Evolutionary conservation across 495 filamentous ascomycete species (phyloP).

Genomic region (Aspergillus biplanus): DNA sequence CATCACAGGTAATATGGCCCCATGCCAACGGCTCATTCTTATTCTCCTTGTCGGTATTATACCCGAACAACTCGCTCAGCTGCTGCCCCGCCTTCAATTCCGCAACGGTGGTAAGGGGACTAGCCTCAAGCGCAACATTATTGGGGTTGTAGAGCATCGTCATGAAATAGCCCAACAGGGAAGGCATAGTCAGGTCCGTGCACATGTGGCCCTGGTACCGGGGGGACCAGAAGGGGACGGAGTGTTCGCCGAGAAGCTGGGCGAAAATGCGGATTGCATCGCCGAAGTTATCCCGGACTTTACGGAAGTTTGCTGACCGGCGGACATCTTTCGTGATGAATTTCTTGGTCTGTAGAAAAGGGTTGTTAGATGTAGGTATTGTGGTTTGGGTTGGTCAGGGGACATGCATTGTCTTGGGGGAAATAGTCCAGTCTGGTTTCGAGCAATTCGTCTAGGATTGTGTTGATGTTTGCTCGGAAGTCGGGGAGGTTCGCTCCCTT

Average conservation of each 20-base stretch:
- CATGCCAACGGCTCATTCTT: slow-evolving; percentile 28
- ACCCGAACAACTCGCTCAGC: slow-evolving; percentile 51
- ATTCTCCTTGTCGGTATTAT: slow-evolving; percentile 29
- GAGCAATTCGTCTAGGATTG: not conserved
- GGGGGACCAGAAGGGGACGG: slow-evolving; percentile 19
- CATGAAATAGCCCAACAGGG: slow-evolving; percentile 48
- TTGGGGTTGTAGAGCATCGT: slow-evolving; percentile 57
- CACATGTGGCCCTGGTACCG: slow-evolving; percentile 48
- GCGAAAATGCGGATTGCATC: slow-evolving; percentile 14
- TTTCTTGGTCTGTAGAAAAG: not conserved
- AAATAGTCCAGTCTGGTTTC: not conserved
- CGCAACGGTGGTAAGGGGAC: slow-evolving; percentile 42
- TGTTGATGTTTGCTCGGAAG: not conserved
- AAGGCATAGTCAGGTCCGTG: slow-evolving; percentile 38
- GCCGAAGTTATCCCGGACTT: not conserved
- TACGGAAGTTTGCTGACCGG: not conserved
- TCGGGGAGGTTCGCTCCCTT: slow-evolving; percentile 1
- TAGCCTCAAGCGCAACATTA: slow-evolving; percentile 52
- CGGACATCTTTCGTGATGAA: slow-evolving; percentile 2
- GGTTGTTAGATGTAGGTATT: not conserved
- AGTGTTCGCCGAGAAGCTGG: slow-evolving; percentile 30
- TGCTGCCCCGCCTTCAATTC: slow-evolving; percentile 49
- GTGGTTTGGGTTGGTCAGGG: not conserved
- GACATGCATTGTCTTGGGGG: not conserved
- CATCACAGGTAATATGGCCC: slow-evolving; percentile 51